Percentiles rank a stretch among this genome's conserved stretches.
phyloP scores from a whole-genome alignment of 2,329 filamentous ascomycete genomes.

The Hymenoscyphus salicellus region DNA sequence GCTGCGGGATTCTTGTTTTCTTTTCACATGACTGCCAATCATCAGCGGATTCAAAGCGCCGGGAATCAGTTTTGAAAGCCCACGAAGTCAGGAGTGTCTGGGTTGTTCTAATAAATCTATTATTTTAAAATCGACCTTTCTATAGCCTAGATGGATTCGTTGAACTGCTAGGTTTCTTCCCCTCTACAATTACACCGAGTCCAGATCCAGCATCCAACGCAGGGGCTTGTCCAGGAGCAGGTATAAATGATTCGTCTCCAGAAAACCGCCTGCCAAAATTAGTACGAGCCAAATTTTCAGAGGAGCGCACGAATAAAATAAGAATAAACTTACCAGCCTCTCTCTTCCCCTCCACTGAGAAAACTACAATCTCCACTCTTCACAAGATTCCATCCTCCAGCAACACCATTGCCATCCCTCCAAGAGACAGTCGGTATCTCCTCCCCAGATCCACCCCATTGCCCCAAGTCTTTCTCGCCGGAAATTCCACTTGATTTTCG shows the following conservation, averaged over 20 bases:
- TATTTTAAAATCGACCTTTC: background rate
- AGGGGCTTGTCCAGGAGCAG: constrained; percentile 24
- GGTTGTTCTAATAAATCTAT: background rate
- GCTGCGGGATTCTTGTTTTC: too few relatives aligned
- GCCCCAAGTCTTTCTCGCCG: constrained; percentile 40
- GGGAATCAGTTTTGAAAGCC: too few relatives aligned
- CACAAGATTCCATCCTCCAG: constrained; percentile 76
- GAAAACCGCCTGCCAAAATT: constrained; percentile 46
- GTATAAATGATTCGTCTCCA: constrained; percentile 56
- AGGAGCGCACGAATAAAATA: background rate
- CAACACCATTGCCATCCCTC: constrained; percentile 59
- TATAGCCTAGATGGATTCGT: constrained; percentile 18
- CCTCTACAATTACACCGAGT: constrained; percentile 38
- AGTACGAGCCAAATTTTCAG: background rate
- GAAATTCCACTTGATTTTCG: constrained; percentile 41
- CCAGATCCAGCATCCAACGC: constrained; percentile 35
- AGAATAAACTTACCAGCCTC: constrained; percentile 69
- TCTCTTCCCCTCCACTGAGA: constrained; percentile 73
- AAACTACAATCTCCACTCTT: constrained; percentile 84
- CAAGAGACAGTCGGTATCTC: constrained; percentile 48
- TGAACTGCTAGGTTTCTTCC: constrained; percentile 20
- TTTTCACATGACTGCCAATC: too few relatives aligned
- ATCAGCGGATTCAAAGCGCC: too few relatives aligned
- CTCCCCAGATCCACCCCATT: constrained; percentile 39
- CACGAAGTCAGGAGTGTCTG: background rate